Conservation (phyloP, 768 basidiomycete genomes). For the Tricholoma hemisulphureum region DNA sequence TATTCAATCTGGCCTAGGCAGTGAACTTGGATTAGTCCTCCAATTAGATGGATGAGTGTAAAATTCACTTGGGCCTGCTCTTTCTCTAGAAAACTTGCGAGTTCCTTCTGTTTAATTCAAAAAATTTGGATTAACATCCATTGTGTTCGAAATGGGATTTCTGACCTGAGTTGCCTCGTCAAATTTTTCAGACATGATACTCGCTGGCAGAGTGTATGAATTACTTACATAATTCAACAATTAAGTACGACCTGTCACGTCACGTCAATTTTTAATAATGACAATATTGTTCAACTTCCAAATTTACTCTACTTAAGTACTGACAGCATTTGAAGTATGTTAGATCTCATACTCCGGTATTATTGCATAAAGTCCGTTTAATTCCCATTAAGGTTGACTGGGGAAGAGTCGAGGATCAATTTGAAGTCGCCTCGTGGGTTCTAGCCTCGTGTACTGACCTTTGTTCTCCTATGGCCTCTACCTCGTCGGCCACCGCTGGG, state of each 20-base stretch:
- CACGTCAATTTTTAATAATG: too few species aligned
- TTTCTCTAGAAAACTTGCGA: slow-evolving; percentile 72
- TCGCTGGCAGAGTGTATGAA: not conserved
- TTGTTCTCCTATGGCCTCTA: slow-evolving; percentile 47
- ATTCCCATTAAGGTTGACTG: slow-evolving; percentile 3
- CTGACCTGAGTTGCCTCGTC: slow-evolving; percentile 77
- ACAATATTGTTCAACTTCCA: too few species aligned
- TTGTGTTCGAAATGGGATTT: slow-evolving; percentile 1
- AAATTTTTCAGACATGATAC: slow-evolving; percentile 56
- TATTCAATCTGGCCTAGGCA: slow-evolving; percentile 51
- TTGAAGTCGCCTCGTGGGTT: slow-evolving; percentile 17
- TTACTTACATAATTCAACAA: too few species aligned
- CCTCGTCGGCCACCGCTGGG: slow-evolving; percentile 30
- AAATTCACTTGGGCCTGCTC: slow-evolving; percentile 74
- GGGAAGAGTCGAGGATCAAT: not conserved
- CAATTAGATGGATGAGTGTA: not conserved
- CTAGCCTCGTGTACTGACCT: slow-evolving; percentile 34
- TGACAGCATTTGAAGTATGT: too few species aligned
- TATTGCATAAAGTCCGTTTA: not conserved
- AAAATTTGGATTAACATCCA: slow-evolving; percentile 5
- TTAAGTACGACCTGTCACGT: too few species aligned
- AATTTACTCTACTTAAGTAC: too few species aligned
- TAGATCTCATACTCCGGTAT: too few species aligned
- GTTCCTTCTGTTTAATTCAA: slow-evolving; percentile 68
- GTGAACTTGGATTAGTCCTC: slow-evolving; percentile 4